These are phyloP conservation scores for Ochetophila trinervis DNA, from an alignment of 306 rosid genomes.

Conservation along the genomic window DNA sequence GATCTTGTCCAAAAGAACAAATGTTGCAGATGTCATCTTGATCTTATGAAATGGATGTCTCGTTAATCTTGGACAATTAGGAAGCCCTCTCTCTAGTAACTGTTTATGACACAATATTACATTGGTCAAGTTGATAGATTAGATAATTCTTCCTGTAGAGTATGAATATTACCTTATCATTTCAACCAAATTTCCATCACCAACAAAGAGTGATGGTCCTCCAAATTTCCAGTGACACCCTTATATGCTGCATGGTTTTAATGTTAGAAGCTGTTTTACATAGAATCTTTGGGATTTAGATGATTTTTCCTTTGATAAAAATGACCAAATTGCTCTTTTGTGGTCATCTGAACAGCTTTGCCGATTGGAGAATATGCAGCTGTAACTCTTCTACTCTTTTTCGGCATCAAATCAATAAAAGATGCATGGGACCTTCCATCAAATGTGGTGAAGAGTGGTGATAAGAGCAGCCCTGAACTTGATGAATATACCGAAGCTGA, in stretches of 20 bases:
- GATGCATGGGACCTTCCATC: conserved; percentile 97
- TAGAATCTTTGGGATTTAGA: neutral
- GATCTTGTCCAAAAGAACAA: neutral
- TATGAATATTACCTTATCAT: neutral
- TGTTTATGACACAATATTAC: neutral
- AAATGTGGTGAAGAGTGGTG: conserved; percentile 42
- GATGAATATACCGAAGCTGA: conserved; percentile 86
- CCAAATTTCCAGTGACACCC: neutral
- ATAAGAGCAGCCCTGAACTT: conserved; percentile 59
- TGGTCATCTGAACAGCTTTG: conserved; percentile 59
- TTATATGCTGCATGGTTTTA: neutral
- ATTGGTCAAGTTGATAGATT: neutral
- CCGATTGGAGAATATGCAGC: conserved; percentile 99
- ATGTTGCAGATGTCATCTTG: neutral
- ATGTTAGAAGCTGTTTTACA: neutral
- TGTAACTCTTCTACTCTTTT: conserved; percentile 86
- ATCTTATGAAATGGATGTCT: neutral
- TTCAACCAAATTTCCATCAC: neutral
- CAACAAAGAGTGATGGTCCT: neutral
- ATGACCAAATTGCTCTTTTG: conserved; percentile 17
- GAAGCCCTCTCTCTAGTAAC: neutral
- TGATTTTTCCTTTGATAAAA: neutral
- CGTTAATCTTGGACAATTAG: neutral
- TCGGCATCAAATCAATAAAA: conserved; percentile 86
- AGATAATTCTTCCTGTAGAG: neutral